Conservation (phyloP, 1,139 yeast genomes). For the Kodamaea ohmeri region DNA sequence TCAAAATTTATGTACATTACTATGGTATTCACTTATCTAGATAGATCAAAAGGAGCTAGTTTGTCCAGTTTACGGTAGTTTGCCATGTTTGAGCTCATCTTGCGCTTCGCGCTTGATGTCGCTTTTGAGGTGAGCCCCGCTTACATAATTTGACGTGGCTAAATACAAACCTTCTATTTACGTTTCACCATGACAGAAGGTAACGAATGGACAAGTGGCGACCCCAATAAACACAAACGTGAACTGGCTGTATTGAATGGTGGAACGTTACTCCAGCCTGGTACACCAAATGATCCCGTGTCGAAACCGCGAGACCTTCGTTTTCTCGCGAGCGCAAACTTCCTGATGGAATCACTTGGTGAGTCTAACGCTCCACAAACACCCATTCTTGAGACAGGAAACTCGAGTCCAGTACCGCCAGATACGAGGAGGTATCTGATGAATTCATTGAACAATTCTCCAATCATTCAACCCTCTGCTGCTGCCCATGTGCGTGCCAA, state of each 20-base stretch:
- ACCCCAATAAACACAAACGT: not conserved
- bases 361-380: constrained; percentile 5
- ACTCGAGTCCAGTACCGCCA: constrained; percentile 4
- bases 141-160: not conserved
- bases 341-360: constrained; percentile 38
- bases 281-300: constrained; percentile 1
- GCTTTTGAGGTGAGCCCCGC: not conserved
- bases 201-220: constrained; percentile 1
- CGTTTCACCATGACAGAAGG: not conserved
- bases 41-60: no score
- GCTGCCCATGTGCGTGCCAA: constrained; percentile 19
- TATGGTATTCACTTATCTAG: no score
- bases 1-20: no score
- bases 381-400: constrained; percentile 1
- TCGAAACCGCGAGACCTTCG: constrained; percentile 15
- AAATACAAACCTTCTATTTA: not conserved
- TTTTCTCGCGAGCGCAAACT: constrained; percentile 39
- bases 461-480: constrained; percentile 21
- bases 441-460: constrained; percentile 25
- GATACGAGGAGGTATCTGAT: constrained; percentile 19
- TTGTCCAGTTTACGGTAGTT: no score
- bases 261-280: no score
- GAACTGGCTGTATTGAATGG: no score
- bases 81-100: no score
- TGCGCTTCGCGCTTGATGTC: no score